phyloP scores from a whole-genome alignment of 148 eudicot genomes.

The Bassia scoparia region DNA sequence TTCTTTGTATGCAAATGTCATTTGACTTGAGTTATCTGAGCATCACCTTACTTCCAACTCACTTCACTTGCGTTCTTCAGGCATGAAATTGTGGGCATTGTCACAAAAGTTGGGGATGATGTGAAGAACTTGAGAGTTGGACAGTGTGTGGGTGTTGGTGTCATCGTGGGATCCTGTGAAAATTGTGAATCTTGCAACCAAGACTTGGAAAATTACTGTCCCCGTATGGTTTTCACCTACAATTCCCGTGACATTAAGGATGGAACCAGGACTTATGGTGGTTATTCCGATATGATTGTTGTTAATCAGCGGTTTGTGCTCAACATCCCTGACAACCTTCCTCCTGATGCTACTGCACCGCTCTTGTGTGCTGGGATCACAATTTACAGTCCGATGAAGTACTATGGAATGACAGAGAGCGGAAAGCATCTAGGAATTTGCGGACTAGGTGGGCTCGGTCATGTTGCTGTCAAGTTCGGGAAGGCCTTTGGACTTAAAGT shows the following conservation, averaged over 20 bases:
- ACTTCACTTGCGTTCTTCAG: slow-evolving; percentile 23
- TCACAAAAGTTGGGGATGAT: slow-evolving; percentile 45
- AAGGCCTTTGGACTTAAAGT: slow-evolving; percentile 72
- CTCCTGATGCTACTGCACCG: slow-evolving; percentile 54
- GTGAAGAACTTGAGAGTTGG: slow-evolving; percentile 58
- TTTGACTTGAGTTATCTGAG: too few relatives aligned
- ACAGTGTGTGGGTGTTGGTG: slow-evolving; percentile 66
- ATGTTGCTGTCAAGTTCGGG: slow-evolving; percentile 66
- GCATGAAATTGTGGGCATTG: slow-evolving; percentile 65
- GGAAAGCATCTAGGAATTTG: slow-evolving; percentile 76
- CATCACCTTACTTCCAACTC: too few relatives aligned
- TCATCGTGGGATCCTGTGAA: slow-evolving; percentile 52
- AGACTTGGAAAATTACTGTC: slow-evolving; percentile 61
- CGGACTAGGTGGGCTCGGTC: slow-evolving; percentile 79
- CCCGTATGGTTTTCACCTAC: slow-evolving; percentile 41
- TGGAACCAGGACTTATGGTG: slow-evolving; percentile 54
- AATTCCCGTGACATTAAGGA: slow-evolving; percentile 34
- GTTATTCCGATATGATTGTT: slow-evolving; percentile 57
- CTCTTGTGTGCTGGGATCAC: slow-evolving; percentile 70
- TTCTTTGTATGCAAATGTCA: too few relatives aligned
- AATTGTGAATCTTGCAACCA: slow-evolving; percentile 50
- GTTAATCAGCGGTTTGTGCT: slow-evolving; percentile 54
- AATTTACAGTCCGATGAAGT: slow-evolving; percentile 68
- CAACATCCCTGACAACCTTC: slow-evolving; percentile 49
- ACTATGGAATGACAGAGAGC: slow-evolving; percentile 55